These are phyloP conservation scores for Fraxinus velutina DNA, from an alignment of 305 asterid species.

Conservation along the genomic window DNA sequence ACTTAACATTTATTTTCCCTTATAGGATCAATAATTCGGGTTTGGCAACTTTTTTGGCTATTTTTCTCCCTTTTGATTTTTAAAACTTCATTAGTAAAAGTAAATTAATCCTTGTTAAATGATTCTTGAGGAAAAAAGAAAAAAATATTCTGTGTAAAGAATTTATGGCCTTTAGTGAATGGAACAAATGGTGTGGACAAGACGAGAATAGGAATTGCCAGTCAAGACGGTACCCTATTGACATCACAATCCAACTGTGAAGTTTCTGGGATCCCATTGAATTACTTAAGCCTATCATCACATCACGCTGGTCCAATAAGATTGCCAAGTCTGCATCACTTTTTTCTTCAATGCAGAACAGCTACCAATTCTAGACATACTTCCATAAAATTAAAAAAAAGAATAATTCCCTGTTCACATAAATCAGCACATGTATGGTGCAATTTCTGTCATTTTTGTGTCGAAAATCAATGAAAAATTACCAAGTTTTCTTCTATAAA, in stretches of 20 bases:
- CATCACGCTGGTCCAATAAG: neutral
- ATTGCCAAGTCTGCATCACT: neutral
- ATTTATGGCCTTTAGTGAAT: neutral
- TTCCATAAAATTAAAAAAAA: neutral
- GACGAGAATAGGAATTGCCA: neutral
- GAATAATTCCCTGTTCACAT: too few species aligned
- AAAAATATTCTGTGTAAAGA: neutral
- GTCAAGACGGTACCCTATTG: neutral
- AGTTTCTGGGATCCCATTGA: neutral
- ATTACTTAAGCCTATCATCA: neutral
- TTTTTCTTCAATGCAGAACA: neutral
- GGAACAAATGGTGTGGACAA: neutral
- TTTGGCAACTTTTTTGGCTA: neutral
- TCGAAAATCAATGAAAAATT: too few species aligned
- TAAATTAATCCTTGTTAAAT: neutral
- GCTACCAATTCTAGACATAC: neutral
- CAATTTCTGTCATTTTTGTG: too few species aligned
- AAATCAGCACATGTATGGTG: too few species aligned
- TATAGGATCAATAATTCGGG: neutral
- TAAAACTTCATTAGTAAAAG: neutral
- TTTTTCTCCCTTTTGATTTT: neutral
- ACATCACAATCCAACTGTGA: neutral
- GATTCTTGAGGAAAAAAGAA: neutral
- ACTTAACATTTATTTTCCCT: neutral
- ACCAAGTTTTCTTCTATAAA: too few species aligned